Base-by-base conservation (phyloP, 352 stramenopile genomes). In the Pythium utonaiense region DNA sequence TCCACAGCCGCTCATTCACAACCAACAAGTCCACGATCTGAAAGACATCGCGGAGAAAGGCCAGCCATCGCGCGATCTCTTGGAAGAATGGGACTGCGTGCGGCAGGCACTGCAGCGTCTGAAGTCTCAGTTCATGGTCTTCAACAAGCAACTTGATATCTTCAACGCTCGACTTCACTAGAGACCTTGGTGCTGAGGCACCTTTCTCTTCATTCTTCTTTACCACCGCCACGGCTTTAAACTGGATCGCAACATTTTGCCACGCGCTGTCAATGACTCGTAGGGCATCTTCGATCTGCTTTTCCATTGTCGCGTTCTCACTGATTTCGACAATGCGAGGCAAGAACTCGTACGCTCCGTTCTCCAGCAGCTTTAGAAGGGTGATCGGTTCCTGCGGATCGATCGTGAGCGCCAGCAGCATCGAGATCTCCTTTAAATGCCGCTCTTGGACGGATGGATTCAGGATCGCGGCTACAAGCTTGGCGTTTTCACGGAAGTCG, bases 321-420 rank as follows among this genome's bases (percentile, higher is more conserved):
- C 80, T 88, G 42, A 93, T 90, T 16, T 77, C 72, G 2, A 88
- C 52, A 8, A 92, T 75, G 16, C 71, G 36, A 3, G 19, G 9
- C 4, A 92, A 53, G 36, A 80, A 68, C 25, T 91, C 78, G 38
- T 84, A 80, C 0, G 74, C 75, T 24, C 84, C 80, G 28, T 88
- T 82, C 27, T 93, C 81, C 0, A 93, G 67, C 14, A 93, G 42
- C 48, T 86, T 85, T n/a, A 91, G 60, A 19, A 92, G 60, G 4
- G 84, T 90, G 28, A 91, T 63, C 5, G 74, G 63, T 33, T 91
- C 78, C 6, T 67, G 57, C 0, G 71, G 62, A n/a, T 76, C 70
- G 36, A 93, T 71, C 1, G 45, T 52, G 4, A 93, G 50, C 0
- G 65, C 74, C 13, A 90, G 31, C 0, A 89, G 65, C 1, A 30